phyloP scores from a whole-genome alignment of 768 basidiomycete genomes.

The Suillus alpinus region DNA sequence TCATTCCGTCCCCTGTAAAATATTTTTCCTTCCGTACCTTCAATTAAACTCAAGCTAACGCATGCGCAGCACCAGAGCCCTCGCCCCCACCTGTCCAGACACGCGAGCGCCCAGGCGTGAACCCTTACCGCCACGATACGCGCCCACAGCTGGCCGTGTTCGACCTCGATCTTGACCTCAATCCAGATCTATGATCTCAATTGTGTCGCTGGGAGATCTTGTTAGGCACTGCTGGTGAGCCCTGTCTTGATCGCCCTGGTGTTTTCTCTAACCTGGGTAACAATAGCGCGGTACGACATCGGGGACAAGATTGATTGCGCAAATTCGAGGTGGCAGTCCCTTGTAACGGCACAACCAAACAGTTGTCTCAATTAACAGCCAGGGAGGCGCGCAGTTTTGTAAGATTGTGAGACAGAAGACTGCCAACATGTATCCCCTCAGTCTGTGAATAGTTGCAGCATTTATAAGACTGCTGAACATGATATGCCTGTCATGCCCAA shows the following conservation, averaged over 20 bases:
- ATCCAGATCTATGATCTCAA: conserved; percentile 63
- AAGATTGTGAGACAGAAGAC: too few relatives aligned
- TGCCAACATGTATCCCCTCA: neutral
- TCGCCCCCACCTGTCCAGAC: conserved; percentile 51
- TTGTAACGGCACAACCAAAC: neutral
- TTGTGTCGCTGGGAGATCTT: neutral
- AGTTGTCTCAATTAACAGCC: neutral
- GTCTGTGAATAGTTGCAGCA: neutral
- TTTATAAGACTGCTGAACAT: neutral
- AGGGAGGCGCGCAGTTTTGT: neutral
- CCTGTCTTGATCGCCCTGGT: neutral
- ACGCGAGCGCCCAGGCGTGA: conserved; percentile 50
- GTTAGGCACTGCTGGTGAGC: neutral
- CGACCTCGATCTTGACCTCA: conserved; percentile 81
- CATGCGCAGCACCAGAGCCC: conserved; percentile 52
- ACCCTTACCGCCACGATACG: conserved; percentile 71
- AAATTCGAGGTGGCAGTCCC: neutral
- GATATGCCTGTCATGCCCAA: neutral
- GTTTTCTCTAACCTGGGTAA: neutral
- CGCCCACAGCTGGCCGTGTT: conserved; percentile 63
- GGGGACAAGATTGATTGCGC: neutral
- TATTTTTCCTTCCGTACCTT: neutral
- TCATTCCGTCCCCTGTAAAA: neutral
- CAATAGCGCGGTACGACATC: neutral
- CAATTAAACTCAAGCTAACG: conserved; percentile 6